phyloP scores from a whole-genome alignment of 495 filamentous ascomycete species.

The Aspergillus taichungensis region DNA sequence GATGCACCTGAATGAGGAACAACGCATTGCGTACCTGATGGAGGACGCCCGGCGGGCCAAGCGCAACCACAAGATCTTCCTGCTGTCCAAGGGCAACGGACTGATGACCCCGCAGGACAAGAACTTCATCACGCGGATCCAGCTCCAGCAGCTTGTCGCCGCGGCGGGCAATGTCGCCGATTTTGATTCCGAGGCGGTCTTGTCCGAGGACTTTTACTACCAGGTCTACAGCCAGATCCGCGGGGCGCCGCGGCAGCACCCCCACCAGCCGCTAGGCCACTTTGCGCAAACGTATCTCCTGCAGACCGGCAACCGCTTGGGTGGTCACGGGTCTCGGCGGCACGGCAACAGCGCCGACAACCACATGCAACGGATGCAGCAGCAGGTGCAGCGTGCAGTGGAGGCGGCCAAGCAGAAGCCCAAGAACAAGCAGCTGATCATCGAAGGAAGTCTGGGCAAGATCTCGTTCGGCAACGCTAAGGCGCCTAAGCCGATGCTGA shows the following conservation, averaged over 20 bases:
- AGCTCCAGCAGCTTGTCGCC: constrained; percentile 89
- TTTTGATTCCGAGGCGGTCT: constrained; percentile 64
- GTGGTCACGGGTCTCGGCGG: constrained; percentile 51
- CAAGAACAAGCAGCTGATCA: constrained; percentile 96
- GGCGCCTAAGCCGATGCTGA: constrained; percentile 86
- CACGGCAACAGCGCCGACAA: constrained; percentile 77
- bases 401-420: constrained; percentile 94
- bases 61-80: constrained; percentile 95
- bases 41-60: constrained; percentile 95
- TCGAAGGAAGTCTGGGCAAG: constrained; percentile 96
- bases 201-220: constrained; percentile 96
- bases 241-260: constrained; percentile 74
- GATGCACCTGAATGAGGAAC: constrained; percentile 65
- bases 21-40: constrained; percentile 66
- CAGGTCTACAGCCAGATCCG: constrained; percentile 93
- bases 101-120: constrained; percentile 99
- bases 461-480: constrained; percentile 99
- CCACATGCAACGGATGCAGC: constrained; percentile 98
- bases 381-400: constrained; percentile 94
- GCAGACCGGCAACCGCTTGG: constrained; percentile 74
- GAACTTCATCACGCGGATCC: constrained; percentile 97
- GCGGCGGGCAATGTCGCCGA: constrained; percentile 82
- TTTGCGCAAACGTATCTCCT: constrained; percentile 98
- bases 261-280: constrained; percentile 83
- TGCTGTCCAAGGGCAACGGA: constrained; percentile 88